Base-by-base conservation (phyloP, 2,329 filamentous ascomycete genomes). In the Aspergillus sp. region DNA sequence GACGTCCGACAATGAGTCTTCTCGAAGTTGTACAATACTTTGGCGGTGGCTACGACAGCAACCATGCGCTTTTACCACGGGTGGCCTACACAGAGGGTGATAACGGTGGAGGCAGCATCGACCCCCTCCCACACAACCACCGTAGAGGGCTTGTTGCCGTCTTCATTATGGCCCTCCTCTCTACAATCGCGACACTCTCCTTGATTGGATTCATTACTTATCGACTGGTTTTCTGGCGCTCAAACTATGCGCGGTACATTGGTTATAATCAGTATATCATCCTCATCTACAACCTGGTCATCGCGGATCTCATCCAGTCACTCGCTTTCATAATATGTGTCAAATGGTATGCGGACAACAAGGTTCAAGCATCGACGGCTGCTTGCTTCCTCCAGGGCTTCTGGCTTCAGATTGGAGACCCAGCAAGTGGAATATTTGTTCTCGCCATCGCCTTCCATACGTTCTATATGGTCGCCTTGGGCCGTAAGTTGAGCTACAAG, bases 221-320 rank as follows among this genome's bases (percentile, higher is more conserved):
- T 64, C 80, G 82, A 25, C 71, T 85, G n/a, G 67, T 84, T 34
- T 80, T 80, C 62, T 84, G 82, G 82, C 75, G 79, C 51, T 76
- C 74, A 57, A 79, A 79, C 62, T 82, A 83, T 66, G 70, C 76
- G 45, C 74, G 80, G 63, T 82, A 82, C 61, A 82, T 84, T 57
- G 81, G 82, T 62, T 81, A 83, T 71, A 85, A 85, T 65, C 82
- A 85, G 72, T 84, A 83, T 58, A 74, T 85, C n/a, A 71, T 84
- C 45, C 77, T 85, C 25, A 84, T 84, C 54, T 84, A 82, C 71
- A 84, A 84, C 60, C 76, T 85, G 15, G 72, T 84, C 2, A 63
- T 85, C 46, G 83, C 82, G 6, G 83, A 85, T 73, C 75, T 85
- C n/a, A 80, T 81, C 65, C 82, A 84, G 69, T 79, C 82, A 0